These are phyloP conservation scores for Mortierella polycephala DNA, from an alignment of 371 early-diverging fungal species.

Conservation along the genomic window DNA sequence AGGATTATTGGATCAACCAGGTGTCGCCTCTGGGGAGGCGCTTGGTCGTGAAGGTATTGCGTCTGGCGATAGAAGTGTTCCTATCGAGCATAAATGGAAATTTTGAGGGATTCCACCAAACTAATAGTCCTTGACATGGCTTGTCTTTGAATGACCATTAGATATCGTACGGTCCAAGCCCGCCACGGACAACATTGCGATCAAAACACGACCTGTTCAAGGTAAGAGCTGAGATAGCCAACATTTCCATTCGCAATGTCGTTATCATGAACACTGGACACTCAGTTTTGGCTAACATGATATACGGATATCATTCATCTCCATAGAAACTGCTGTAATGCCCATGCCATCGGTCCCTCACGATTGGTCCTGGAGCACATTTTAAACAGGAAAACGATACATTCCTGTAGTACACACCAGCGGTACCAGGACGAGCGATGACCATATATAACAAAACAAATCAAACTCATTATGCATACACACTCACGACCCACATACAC, in stretches of 20 bases:
- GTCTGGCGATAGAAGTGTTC: background rate
- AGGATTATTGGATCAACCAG: slow-evolving; percentile 23
- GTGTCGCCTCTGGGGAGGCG: slow-evolving; percentile 21
- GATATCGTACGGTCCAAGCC: slow-evolving; percentile 42
- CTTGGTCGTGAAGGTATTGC: slow-evolving; percentile 46
- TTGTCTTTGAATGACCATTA: background rate
- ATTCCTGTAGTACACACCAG: background rate
- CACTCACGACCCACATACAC: too few species aligned
- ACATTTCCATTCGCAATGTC: too few species aligned
- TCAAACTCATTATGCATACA: background rate
- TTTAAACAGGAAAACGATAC: slow-evolving; percentile 19
- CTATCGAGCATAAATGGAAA: background rate
- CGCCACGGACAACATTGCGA: slow-evolving; percentile 45
- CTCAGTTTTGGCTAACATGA: background rate
- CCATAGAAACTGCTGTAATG: slow-evolving; percentile 30
- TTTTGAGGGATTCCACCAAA: background rate
- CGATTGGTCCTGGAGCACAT: slow-evolving; percentile 55
- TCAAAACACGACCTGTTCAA: slow-evolving; percentile 46
- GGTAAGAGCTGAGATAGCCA: background rate
- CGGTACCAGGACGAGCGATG: background rate
- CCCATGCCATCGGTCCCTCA: slow-evolving; percentile 55
- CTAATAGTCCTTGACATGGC: background rate
- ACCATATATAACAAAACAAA: background rate
- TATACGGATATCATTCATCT: background rate
- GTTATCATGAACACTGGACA: too few species aligned